Base-by-base conservation (phyloP, 1,284 basidiomycete genomes). In the Cryptococcus sp. region DNA sequence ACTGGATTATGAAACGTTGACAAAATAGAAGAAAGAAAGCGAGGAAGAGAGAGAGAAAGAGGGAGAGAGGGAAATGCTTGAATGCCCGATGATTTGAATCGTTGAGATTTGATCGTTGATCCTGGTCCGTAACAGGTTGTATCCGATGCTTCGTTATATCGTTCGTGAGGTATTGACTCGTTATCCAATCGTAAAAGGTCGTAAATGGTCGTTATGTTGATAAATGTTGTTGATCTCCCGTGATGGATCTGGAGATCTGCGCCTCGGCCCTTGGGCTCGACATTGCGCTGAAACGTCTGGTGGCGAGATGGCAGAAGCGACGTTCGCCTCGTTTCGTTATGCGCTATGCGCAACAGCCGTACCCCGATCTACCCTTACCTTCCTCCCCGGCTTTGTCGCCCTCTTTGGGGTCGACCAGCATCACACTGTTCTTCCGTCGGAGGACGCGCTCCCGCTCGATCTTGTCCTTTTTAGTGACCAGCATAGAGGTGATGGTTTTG, bases 381-480 rank as follows among this genome's bases (percentile, higher is more conserved):
- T 45, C 57, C 44, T 35, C 22, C 19, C 54, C 54, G 11, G 41
- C 47, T n/a, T 50, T 50, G 20, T 59, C 50, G n/a, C 27, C 47
- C n/a, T 52, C 54, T 19, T 45, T 50, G 5, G 61, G 64, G 61
- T 73, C 74, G 39, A 66, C 67, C n/a, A 78, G 70, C 71, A 76
- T 73, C 53, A 78, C 70, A 60, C 73, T 76, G 61, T 74, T 66
- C 51, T 75, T 73, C 25, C 66, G 64, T 40, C 73, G 57, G 5
- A 76, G 53, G 6, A 66, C 66, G 13, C 72, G 60, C 49, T 78
- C 77, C 42, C 70, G 64, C 54, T 78, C 75, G 52, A 78, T 74
- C 61, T 73, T 74, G 59, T 78, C 77, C 51, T 74, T 73, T 47
- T 69, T 69, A 40, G 64, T 60, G 17, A 78, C 74, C 6, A 78